Conservation (phyloP, 1,284 basidiomycete genomes). For the Farysia itapuensis region DNA sequence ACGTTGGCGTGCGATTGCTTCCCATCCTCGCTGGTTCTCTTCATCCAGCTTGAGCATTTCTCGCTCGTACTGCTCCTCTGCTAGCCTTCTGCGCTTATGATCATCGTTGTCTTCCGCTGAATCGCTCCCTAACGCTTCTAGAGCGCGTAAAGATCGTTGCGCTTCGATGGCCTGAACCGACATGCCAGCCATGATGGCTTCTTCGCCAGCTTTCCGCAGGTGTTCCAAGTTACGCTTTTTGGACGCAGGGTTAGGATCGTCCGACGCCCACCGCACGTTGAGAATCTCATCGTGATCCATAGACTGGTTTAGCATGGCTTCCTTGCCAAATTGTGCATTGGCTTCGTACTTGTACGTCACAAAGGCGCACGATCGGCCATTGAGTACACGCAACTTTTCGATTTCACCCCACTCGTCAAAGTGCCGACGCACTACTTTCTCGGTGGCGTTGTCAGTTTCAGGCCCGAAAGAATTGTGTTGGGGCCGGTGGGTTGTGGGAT, state of each 20-base stretch:
- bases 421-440: slow-evolving; percentile 64
- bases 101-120: slow-evolving; percentile 13
- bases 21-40: slow-evolving; percentile 54
- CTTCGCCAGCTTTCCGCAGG: slow-evolving; percentile 37
- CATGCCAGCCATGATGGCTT: slow-evolving; percentile 43
- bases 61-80: slow-evolving; percentile 34
- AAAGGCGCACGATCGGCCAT: slow-evolving; percentile 93
- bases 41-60: slow-evolving; percentile 48
- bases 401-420: slow-evolving; percentile 98
- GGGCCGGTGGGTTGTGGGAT: slow-evolving; percentile 28
- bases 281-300: slow-evolving; percentile 96
- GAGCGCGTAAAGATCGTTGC: slow-evolving; percentile 27
- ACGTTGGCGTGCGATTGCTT: slow-evolving; percentile 32
- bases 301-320: slow-evolving; percentile 98
- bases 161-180: slow-evolving; percentile 37
- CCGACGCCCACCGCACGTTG: slow-evolving; percentile 65
- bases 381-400: slow-evolving; percentile 85
- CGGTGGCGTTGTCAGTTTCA: slow-evolving; percentile 39
- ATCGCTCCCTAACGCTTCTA: slow-evolving; percentile 33
- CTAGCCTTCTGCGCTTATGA: slow-evolving; percentile 38
- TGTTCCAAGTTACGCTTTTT: slow-evolving; percentile 39
- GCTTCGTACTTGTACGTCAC: slow-evolving; percentile 86
- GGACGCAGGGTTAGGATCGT: slow-evolving; percentile 52
- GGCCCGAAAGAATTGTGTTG: slow-evolving; percentile 36
- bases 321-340: slow-evolving; percentile 93